Conservation (phyloP, 371 early-diverging fungal species). For the Actinomortierella ambigua region DNA sequence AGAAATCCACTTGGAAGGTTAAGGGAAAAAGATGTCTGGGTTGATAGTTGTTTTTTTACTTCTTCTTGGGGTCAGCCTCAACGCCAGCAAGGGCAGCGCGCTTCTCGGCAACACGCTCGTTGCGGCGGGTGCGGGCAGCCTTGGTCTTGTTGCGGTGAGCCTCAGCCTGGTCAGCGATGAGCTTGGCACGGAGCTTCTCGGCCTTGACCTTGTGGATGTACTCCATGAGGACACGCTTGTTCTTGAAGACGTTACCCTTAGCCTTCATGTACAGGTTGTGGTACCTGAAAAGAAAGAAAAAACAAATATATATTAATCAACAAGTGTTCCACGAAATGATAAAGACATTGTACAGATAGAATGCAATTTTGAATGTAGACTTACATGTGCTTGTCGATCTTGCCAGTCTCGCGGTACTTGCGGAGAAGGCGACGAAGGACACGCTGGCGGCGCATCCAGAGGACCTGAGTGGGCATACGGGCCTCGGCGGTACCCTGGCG, state of each 20-base stretch:
- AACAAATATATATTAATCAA: too few species aligned
- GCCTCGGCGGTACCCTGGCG: constrained; percentile 99
- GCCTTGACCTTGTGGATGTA: constrained; percentile 99
- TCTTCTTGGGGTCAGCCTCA: constrained; percentile 44
- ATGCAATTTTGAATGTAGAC: constrained; percentile 7
- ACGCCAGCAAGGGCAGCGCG: constrained; percentile 72
- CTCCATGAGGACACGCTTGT: constrained; percentile 99
- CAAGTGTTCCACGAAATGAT: too few species aligned
- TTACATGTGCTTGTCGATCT: constrained; percentile 97
- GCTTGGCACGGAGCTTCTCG: constrained; percentile 96
- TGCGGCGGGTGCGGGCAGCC: constrained; percentile 95
- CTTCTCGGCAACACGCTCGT: constrained; percentile 88
- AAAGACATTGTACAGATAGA: constrained; percentile 1
- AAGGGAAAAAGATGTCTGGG: constrained; percentile 4
- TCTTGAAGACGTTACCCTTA: constrained; percentile 99
- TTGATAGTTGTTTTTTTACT: too few species aligned
- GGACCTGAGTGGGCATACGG: constrained; percentile 95
- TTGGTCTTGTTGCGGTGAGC: constrained; percentile 97
- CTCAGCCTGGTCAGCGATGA: constrained; percentile 97
- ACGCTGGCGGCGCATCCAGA: constrained; percentile 99
- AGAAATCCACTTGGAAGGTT: too few species aligned
- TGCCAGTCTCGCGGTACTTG: constrained; percentile 97
- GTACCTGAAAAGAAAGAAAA: constrained; percentile 60
- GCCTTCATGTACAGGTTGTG: constrained; percentile 97
- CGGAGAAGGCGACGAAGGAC: constrained; percentile 97